Evolutionary conservation across 176 grass and related monocot genomes (phyloP).

Genomic region (Oryza punctata): DNA sequence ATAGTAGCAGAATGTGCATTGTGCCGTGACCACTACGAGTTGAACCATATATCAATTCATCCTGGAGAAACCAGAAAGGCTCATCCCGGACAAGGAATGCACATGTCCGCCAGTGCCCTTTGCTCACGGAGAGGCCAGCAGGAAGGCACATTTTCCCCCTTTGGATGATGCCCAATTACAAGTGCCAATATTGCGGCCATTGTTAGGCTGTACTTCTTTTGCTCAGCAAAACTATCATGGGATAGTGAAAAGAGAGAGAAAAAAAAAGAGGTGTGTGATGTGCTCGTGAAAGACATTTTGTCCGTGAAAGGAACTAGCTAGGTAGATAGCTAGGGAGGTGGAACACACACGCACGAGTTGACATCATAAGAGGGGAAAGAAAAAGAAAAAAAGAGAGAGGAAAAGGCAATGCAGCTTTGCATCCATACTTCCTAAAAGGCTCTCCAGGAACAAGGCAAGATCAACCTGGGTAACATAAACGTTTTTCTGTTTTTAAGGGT

Average conservation of each 20-base stretch:
- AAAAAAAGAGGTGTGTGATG: neutral
- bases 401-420: constrained; percentile 31
- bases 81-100: neutral
- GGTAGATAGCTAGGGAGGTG: neutral
- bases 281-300: constrained; percentile 44
- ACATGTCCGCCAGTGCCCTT: neutral
- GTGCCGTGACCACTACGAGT: neutral
- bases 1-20: neutral
- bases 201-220: constrained; percentile 20
- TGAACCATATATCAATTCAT: neutral
- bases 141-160: neutral
- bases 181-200: constrained; percentile 44
- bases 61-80: neutral
- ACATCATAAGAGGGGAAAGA: constrained; percentile 29
- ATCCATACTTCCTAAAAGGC: constrained; percentile 40
- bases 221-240: constrained; percentile 32
- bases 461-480: constrained; percentile 39
- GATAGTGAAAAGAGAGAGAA: constrained; percentile 16
- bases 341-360: constrained; percentile 27
- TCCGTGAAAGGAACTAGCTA: constrained; percentile 31
- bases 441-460: neutral
- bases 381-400: neutral
- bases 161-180: constrained; percentile 37
- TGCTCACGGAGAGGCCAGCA: neutral
- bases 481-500: neutral